Evolutionary conservation across 2,329 filamentous ascomycete genomes (phyloP), one percentile per base, ranked within the genome.

Genomic region (Aspergillus novoparasiticus): DNA sequence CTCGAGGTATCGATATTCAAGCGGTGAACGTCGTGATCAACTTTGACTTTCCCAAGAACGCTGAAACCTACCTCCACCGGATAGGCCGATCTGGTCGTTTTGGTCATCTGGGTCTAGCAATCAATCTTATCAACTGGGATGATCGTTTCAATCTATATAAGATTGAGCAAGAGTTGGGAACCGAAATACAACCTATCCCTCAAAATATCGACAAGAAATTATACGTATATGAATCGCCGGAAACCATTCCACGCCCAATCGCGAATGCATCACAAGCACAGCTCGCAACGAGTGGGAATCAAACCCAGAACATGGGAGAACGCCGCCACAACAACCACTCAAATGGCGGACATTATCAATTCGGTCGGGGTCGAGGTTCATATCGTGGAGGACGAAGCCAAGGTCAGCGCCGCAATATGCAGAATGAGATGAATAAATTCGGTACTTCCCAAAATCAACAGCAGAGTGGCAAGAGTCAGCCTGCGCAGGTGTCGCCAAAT

Each of bases 21-120:
- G 95, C 95, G 59, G 95, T 99, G 75, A 99, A 99, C 73, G 95
- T 99, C 60, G 95, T 99, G 76, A 99, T 99, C 87, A 99, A 99
- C 83, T 99, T 99, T 75, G 95, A 99, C 75, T 99, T 99, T 79
- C 95, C 95, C 60, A 99, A 99, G 84, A 99, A 99, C 74, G 96
- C 95, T 19, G 95, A 99, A 82, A 99, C 95, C 0, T 99, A 99
- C 76, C 89, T 99, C 62, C 95, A 99, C 82, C 93, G 95, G 71
- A 99, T 99, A 76, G 95, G 95, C 84, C 92, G 95, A 76, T 99
- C 95, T 58, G 95, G 95, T 70, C 92, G 95, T 69, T 99, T 97
- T 77, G 95, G 95, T 69, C 95, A 99, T 81, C 86, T 98, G 75
- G 95, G 95, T 86, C 84, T 99, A 70, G 96, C 96, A 68, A 99